These are phyloP conservation scores for Allium fistulosum DNA, from an alignment of 106 monocot species.

Conservation along the genomic window DNA sequence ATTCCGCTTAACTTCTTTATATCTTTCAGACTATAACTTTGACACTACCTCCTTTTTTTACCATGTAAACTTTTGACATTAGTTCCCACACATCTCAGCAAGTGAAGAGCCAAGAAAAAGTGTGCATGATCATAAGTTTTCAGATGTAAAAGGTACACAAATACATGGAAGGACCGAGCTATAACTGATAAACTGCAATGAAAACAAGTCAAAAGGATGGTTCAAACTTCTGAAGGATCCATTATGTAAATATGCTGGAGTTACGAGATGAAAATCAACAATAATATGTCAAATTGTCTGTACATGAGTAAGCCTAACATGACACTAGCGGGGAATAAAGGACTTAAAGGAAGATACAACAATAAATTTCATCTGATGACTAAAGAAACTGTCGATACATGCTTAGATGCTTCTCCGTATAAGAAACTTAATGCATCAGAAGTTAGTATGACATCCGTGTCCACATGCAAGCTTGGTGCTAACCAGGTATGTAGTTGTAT, in stretches of 20 bases:
- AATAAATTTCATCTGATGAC: conserved; percentile 34
- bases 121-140: no score
- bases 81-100: no score
- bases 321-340: conserved; percentile 27
- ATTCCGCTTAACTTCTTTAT: background rate
- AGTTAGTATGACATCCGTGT: conserved; percentile 14
- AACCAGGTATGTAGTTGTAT: conserved; percentile 35
- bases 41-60: no score
- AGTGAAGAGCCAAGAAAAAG: no score
- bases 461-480: conserved; percentile 52
- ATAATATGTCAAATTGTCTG: conserved; percentile 30
- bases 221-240: conserved; percentile 5
- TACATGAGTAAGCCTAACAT: conserved; percentile 23
- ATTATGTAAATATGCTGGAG: conserved; percentile 49
- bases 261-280: conserved; percentile 14
- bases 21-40: background rate
- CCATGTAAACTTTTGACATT: no score
- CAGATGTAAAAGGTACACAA: no score
- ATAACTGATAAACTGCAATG: no score
- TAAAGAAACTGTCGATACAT: conserved; percentile 15
- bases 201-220: no score
- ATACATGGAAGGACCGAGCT: no score
- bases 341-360: conserved; percentile 14
- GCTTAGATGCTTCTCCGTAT: conserved; percentile 43
- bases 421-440: conserved; percentile 40